These are phyloP conservation scores for Immersiporthe knoxdaviesiana DNA, from an alignment of 2,329 filamentous ascomycete species.

Conservation along the genomic window DNA sequence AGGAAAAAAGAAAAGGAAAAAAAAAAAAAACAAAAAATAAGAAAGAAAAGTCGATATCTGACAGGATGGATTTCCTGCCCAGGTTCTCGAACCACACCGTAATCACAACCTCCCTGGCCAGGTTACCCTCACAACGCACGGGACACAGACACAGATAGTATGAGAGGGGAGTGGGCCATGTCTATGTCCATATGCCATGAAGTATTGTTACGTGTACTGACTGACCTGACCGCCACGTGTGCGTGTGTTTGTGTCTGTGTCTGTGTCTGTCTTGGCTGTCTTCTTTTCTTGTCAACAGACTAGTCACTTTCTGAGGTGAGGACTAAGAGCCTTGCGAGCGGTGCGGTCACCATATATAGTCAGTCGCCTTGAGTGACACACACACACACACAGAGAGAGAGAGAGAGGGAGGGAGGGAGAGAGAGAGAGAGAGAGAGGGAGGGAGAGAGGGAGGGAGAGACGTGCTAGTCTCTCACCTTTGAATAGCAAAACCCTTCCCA, in stretches of 20 bases:
- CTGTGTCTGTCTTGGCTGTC: not conserved
- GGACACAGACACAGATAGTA: too few relatives aligned
- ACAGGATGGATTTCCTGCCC: not conserved
- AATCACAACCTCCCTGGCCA: not conserved
- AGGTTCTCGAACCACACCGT: not conserved
- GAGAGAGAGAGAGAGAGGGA: too few relatives aligned
- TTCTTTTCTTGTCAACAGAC: not conserved
- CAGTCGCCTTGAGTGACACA: not conserved
- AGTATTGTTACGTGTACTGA: too few relatives aligned
- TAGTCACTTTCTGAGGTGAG: not conserved
- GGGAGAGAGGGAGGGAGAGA: too few relatives aligned
- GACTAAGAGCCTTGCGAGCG: not conserved
- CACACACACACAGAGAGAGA: too few relatives aligned
- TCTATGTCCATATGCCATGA: too few relatives aligned
- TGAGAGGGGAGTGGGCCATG: too few relatives aligned
- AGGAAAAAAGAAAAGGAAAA: not conserved
- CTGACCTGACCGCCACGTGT: too few relatives aligned
- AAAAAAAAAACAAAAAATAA: not conserved
- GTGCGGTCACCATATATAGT: not conserved
- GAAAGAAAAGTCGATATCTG: constrained; percentile 25
- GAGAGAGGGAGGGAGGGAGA: too few relatives aligned
- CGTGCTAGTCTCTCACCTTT: too few relatives aligned
- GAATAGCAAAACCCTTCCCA: too few relatives aligned
- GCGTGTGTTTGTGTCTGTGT: too few relatives aligned
- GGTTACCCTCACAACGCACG: not conserved